Evolutionary conservation across 768 basidiomycete species (phyloP), one percentile per base, ranked within the genome.

Genomic region (Trametes cinnabarina): DNA sequence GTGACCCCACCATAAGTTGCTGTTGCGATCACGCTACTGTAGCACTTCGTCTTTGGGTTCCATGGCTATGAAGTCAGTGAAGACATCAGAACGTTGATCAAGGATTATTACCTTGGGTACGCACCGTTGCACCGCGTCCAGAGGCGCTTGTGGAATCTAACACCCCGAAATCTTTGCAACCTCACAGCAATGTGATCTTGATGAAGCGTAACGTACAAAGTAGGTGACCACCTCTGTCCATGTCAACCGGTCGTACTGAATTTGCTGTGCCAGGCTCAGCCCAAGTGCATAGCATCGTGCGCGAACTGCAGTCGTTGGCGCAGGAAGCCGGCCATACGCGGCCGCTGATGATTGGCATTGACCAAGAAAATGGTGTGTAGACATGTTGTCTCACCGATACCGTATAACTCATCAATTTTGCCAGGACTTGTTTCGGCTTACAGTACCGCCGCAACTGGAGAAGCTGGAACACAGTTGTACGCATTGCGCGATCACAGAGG

Each of bases 1-100:
- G n/a, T n/a, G n/a, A n/a, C n/a, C n/a, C n/a, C n/a, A n/a, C n/a
- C n/a, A n/a, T n/a, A n/a, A n/a, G n/a, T n/a, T n/a, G n/a, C n/a
- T n/a, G n/a, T n/a, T n/a, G n/a, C n/a, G 4, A 8, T 17, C 35
- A 22, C 2, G 43, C 46, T 10, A 32, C 25, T 25, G 22, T 42
- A 88, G 85, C 87, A 88, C 66, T 87, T 90, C 63, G 83, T 90
- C 14, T 74, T 86, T 60, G 87, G 88, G 17, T 88, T 88, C 67
- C 83, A 85, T 65, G 86, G 86, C 3, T 70, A 78, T 35, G 72
- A 80, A 49, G 70, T 79, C 32, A 81, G 72, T 58, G 73, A 79
- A 26, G 76, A 87, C 56, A 78, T 83, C 59, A 77, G 73, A 63
- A 76, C 72, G 0, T 79, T 88, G 53, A 85, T 88, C 48, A 71